phyloP scores from a whole-genome alignment of 768 basidiomycete species.

The Cystoderma amianthinum region DNA sequence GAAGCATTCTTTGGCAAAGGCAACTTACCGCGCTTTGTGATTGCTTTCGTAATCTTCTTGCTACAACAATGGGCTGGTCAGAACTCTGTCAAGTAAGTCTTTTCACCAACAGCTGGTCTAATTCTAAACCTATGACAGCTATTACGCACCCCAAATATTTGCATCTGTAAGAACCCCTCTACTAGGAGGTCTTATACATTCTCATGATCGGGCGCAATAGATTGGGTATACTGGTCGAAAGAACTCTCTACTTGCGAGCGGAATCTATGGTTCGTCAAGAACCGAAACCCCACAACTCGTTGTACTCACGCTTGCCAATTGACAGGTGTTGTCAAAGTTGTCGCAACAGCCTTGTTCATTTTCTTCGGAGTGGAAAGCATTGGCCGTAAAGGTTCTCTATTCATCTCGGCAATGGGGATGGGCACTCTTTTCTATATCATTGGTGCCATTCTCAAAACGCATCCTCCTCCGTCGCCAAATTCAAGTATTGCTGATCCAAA shows the following conservation, averaged over 20 bases:
- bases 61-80: constrained; percentile 84
- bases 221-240: constrained; percentile 59
- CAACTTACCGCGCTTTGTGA: constrained; percentile 77
- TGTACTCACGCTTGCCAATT: not conserved
- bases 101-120: not conserved
- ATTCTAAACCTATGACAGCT: constrained; percentile 33
- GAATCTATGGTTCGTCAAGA: constrained; percentile 42
- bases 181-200: no score
- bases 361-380: constrained; percentile 61
- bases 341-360: constrained; percentile 61
- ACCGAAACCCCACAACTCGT: not conserved
- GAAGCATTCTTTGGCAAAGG: constrained; percentile 80
- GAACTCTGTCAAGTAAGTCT: constrained; percentile 57
- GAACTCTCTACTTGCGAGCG: constrained; percentile 64
- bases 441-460: constrained; percentile 76
- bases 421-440: constrained; percentile 76
- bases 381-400: constrained; percentile 63
- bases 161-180: constrained; percentile 51
- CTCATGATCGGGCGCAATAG: no score
- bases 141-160: constrained; percentile 75
- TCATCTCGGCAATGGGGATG: constrained; percentile 77
- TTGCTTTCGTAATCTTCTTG: constrained; percentile 74
- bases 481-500: constrained; percentile 17
- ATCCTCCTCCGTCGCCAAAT: constrained; percentile 42
- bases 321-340: constrained; percentile 51